Base-by-base conservation (phyloP, 73 alveolate species). In the Tetrahymena thermophila region DNA sequence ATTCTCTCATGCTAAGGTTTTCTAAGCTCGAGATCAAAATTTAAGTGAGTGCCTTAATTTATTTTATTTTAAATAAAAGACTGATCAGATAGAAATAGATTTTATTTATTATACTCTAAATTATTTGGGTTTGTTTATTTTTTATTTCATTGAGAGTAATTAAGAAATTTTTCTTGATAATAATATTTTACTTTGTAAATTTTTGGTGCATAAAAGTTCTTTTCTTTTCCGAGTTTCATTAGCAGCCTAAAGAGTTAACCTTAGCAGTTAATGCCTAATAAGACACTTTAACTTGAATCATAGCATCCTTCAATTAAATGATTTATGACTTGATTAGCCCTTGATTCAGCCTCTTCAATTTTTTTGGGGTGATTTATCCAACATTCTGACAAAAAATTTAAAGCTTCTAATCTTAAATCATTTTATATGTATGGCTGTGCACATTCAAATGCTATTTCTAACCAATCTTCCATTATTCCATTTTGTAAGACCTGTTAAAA, bases 141-240 rank as follows among this genome's bases (percentile, higher is more conserved):
- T 2, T 2, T 37, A 37, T 37, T 37, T 37, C 6, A 6, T 37
- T 6, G 2, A 37, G 6, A 37, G 6, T 37, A 37, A 6, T 37
- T 37, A 4, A 37, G 42, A 6, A 37, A 6, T 37, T 37, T 37
- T 37, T 37, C n/a, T n/a, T n/a, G n/a, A n/a, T n/a, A n/a, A n/a
- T n/a, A n/a, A n/a, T n/a, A n/a, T 19, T 19, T 71, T 93, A 85
- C 93, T 28, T 98, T 99, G 96, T 98, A 99, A 17, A 98, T 94
- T 19, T 98, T 95, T 14, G 99, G 99, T 6, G 99, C 99, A 95
- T 97, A 98, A 4, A 98, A 95, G 96, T 98, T 98, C 97, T 99
- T 96, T 93, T 98, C 99, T 50, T 96, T 96, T 31, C 99, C 95
- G 84, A 99, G 98, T 43, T 95, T 93, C 94, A 96, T 98, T 9